Base-by-base conservation (phyloP, 257 asterid species). In the Fraxinus americana region DNA sequence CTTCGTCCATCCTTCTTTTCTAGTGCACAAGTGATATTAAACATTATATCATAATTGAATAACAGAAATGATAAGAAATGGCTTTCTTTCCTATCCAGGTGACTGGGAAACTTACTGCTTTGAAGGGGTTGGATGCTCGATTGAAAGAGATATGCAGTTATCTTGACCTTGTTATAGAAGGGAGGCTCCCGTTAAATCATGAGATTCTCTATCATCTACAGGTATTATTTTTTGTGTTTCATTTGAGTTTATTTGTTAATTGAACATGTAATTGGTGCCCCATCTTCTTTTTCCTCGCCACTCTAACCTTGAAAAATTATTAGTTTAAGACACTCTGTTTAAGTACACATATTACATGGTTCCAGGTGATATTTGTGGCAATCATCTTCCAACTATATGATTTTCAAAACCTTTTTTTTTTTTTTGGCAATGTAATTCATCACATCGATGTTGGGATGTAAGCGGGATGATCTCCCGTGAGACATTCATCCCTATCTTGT, bases 181-280 rank as follows among this genome's bases (percentile, higher is more conserved):
- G 89, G 82, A 91, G 87, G 87, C 97, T 95, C 68, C 99, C 98
- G 3, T 80, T 95, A 70, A 93, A 95, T 85, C 99, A 95, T 75
- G 98, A 93, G 84, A 95, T 95, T 79, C 94, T 95, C 39, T 93
- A 91, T 82, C 98, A 95, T 87, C 87, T 95, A 72, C 99, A 93
- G 99, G 99, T 95, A 67, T 70, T 13, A 61, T 10, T 36, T 67
- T 63, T 70, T 32, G 14, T 21, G 29, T 27, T 50, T 68, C 34
- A 29, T 70, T 74, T 11, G 52, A 23, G 38, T 45, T 71, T 13
- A 7, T 54, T 54, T 54, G 65, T 54, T 27, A 5, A 54, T 54
- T 65, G 41, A 30, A 43, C 38, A 10, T 57, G 30, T 71, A 14
- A 74, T 78, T 27, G 19, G 23, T 21, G 25, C 45, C 61, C 35